phyloP scores from a whole-genome alignment of 306 rosid species.

The Vigna nakashimae region DNA sequence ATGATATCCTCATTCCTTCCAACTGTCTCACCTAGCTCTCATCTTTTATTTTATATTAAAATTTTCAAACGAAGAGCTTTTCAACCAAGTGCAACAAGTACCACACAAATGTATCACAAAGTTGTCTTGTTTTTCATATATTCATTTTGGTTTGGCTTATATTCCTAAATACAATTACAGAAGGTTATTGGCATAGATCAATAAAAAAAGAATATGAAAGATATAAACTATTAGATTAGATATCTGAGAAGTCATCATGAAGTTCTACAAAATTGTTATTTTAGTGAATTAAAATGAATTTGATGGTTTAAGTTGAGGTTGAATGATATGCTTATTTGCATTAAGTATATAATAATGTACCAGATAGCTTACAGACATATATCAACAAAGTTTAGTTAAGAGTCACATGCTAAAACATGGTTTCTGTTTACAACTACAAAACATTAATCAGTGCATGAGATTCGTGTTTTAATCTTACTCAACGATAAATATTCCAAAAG shows the following conservation, averaged over 20 bases:
- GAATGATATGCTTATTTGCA: not conserved
- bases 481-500: not conserved
- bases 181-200: not conserved
- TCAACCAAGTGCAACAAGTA: not conserved
- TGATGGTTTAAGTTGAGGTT: not conserved
- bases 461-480: not conserved
- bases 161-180: not conserved
- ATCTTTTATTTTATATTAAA: not conserved
- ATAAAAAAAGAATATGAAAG: conserved; percentile 4
- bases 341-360: not conserved
- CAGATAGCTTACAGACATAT: conserved; percentile 15
- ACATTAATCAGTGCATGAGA: not conserved
- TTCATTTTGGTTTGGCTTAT: not conserved
- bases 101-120: not conserved
- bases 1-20: not conserved
- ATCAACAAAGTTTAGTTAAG: not conserved
- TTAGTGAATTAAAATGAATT: not conserved
- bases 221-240: not conserved
- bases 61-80: conserved; percentile 1
- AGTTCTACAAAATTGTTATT: not conserved
- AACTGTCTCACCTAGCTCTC: not conserved
- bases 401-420: not conserved
- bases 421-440: not conserved
- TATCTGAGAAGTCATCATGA: not conserved
- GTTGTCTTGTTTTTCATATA: not conserved